Evolutionary conservation across 2,329 filamentous ascomycete species (phyloP).

Genomic region (Colletotrichum agaves): DNA sequence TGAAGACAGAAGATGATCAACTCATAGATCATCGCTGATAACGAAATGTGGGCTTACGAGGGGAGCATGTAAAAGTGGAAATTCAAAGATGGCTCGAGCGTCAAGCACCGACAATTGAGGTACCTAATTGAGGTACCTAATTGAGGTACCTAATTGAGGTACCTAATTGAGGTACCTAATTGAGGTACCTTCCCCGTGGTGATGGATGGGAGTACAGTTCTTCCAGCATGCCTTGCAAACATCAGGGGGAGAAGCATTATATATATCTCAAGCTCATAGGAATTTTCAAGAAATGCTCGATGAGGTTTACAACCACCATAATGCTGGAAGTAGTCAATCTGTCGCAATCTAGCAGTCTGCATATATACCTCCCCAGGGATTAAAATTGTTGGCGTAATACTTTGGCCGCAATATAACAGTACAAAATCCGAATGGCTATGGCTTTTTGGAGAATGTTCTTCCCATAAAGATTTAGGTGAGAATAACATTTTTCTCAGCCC

Average conservation of each 20-base stretch:
- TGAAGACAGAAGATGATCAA: slow-evolving; percentile 5
- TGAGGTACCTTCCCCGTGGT: neutral
- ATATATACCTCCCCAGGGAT: neutral
- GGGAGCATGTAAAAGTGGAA: slow-evolving; percentile 20
- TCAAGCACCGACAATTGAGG: neutral
- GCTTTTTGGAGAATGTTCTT: no score
- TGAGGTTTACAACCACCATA: neutral
- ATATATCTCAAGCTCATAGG: no score
- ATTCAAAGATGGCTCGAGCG: slow-evolving; percentile 21
- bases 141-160: neutral
- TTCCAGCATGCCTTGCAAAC: no score
- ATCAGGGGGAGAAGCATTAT: no score
- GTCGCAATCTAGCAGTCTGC: neutral
- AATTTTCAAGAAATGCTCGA: neutral
- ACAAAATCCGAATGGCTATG: no score
- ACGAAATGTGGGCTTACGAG: slow-evolving; percentile 23
- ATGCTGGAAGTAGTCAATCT: neutral
- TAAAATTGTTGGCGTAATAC: no score
- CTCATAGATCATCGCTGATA: slow-evolving; percentile 24
- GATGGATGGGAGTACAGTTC: neutral
- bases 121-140: neutral
- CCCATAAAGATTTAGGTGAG: no score
- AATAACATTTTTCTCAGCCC: no score
- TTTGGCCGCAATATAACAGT: no score
- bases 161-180: neutral